Conservation (phyloP, 1,139 yeast species). For the Pichiaceae sp. region DNA sequence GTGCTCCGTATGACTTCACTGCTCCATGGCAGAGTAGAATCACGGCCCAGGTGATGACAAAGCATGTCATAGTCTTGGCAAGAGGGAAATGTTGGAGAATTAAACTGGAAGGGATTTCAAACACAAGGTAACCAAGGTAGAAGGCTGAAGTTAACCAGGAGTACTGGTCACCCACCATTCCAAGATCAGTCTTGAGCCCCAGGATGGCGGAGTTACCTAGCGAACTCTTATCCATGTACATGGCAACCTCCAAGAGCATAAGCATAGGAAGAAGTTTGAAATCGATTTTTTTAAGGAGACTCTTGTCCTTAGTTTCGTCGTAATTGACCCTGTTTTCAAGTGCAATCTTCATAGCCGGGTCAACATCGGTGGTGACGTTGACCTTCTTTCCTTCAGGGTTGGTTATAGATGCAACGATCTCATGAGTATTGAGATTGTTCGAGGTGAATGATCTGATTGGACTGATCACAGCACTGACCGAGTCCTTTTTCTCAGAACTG, state of each 20-base stretch:
- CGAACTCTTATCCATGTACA: constrained; percentile 36
- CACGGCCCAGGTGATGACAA: constrained; percentile 36
- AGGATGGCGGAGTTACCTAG: constrained; percentile 16
- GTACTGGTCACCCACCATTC: constrained; percentile 41
- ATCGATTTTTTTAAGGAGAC: constrained; percentile 38
- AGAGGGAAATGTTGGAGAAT: constrained; percentile 33
- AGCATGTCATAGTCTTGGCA: constrained; percentile 27
- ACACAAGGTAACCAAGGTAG: constrained; percentile 40
- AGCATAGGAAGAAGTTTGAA: constrained; percentile 43
- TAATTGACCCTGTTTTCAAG: constrained; percentile 7
- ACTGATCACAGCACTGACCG: not conserved
- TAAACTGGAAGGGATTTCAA: constrained; percentile 34
- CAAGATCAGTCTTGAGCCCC: constrained; percentile 32
- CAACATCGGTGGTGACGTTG: constrained; percentile 11
- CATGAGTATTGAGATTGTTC: not conserved
- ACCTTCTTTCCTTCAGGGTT: not conserved
- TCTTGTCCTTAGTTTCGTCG: not conserved
- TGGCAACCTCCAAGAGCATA: constrained; percentile 45
- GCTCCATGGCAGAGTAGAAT: constrained; percentile 31
- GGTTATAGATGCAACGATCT: not conserved
- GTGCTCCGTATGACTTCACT: constrained; percentile 26
- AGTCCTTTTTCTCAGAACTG: not conserved
- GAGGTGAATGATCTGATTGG: not conserved
- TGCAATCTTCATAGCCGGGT: constrained; percentile 18
- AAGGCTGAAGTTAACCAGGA: constrained; percentile 48